These are phyloP conservation scores for Zymoseptoria tritici DNA, from an alignment of 2,329 filamentous ascomycete species.

Conservation along the genomic window DNA sequence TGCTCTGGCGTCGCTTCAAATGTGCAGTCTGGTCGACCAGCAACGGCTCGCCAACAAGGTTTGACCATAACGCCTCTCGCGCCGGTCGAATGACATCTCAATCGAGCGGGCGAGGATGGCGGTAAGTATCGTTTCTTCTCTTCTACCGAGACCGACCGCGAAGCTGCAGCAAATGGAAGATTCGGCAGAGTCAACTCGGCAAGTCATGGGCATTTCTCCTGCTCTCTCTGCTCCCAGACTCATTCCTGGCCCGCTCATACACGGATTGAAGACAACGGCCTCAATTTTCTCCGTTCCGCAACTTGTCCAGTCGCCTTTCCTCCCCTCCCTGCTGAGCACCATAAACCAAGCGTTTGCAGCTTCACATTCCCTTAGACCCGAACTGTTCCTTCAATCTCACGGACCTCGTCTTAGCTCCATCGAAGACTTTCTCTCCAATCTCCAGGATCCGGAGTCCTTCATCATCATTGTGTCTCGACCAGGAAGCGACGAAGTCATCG, in stretches of 20 bases:
- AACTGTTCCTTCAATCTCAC: slow-evolving; percentile 3
- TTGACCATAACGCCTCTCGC: background rate
- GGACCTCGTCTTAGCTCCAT: slow-evolving; percentile 7
- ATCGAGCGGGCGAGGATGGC: background rate
- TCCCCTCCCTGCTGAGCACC: slow-evolving; percentile 5
- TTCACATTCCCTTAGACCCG: slow-evolving; percentile 5
- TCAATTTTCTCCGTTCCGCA: slow-evolving; percentile 7
- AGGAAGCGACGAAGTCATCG: slow-evolving; percentile 5
- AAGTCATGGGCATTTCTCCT: background rate
- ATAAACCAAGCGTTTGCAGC: slow-evolving; percentile 10
- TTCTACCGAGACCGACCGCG: background rate
- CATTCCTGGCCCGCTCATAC: background rate
- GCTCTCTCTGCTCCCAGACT: background rate
- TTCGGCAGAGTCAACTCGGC: background rate
- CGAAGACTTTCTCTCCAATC: slow-evolving; percentile 7
- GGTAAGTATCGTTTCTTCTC: background rate
- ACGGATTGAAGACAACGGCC: slow-evolving; percentile 2
- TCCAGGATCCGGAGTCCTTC: slow-evolving; percentile 10
- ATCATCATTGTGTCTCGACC: slow-evolving; percentile 5
- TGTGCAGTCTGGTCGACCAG: background rate
- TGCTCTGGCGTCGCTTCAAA: background rate
- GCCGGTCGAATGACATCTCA: background rate
- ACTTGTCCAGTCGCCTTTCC: slow-evolving; percentile 3
- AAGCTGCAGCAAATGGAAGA: background rate
- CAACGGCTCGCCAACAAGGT: background rate